Base-by-base conservation (phyloP, 345 rosid species). In the Erysimum cheiranthoides region DNA sequence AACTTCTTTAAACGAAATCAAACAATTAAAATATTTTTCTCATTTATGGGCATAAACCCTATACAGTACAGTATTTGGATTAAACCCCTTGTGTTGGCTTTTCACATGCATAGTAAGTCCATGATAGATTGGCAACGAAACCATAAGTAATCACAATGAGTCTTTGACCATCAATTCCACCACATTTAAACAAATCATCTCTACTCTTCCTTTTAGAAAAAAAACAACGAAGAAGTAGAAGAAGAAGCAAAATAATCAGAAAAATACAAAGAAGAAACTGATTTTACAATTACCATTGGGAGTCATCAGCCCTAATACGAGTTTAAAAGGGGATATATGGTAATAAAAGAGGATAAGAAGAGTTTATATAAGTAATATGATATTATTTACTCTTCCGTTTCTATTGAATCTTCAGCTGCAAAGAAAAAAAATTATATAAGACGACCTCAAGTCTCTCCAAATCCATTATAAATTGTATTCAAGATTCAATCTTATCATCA, bases 361-460 rank as follows among this genome's bases (percentile, higher is more conserved):
- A 65, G 34, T 43, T 35, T 46, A 47, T 34, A 30, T 46, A 36
- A 10, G 40, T 27, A n/a, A 57, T 36, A 6, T 16, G 45, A 35
- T 54, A 52, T 66, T 58, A 12, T 58, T 67, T 43, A 75, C 53
- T 75, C 68, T 36, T 74, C 73, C 32, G 28, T 38, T 59, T 74
- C 73, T 68, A 74, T n/a, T 58, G 61, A 38, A 49, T 75, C 61
- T 49, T 12, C 73, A 47, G 12, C 78, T n/a, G n/a, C 49, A 75
- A 67, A 18, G 58, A 30, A 42, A 14, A 6, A 40, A 8, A 17
- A 25, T 3, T 27, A 13, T 17, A 28, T 54, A n/a, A 73, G n/a
- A n/a, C n/a, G 77, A 43, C 9, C 0, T 45, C n/a, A 45, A 27
- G 3, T 35, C 14, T 35, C 12, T 46, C 51, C 43, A 31, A 62